A percentile compares a stretch with the other conserved stretches of the same genome.
Evolutionary conservation across 176 grass and related monocot species (phyloP).

Genomic region (Leersia perrieri): DNA sequence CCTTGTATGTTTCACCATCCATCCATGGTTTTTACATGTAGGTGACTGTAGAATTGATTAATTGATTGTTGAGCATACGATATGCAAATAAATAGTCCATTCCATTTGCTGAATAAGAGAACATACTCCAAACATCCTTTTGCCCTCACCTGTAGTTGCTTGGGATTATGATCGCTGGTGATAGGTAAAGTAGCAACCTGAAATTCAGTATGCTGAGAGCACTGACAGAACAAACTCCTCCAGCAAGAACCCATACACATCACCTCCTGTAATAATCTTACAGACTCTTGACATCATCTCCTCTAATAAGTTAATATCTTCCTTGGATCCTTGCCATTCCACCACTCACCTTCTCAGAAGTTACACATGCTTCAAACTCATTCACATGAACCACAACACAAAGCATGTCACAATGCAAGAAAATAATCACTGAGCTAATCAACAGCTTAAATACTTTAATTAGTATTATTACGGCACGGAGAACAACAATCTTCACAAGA

Average conservation of each 20-base stretch:
- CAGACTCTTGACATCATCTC: neutral
- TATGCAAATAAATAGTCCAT: neutral
- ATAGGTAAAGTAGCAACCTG: too few relatives aligned
- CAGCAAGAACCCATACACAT: neutral
- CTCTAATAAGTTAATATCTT: neutral
- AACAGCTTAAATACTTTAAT: slow-evolving; percentile 18
- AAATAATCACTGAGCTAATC: neutral
- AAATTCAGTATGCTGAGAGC: too few relatives aligned
- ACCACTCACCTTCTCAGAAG: neutral
- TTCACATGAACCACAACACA: neutral
- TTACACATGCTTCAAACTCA: neutral
- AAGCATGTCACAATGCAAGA: neutral
- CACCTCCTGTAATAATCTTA: neutral
- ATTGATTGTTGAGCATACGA: too few relatives aligned
- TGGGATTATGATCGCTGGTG: neutral
- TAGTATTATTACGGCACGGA: slow-evolving; percentile 34
- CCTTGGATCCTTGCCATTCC: neutral
- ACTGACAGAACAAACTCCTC: too few relatives aligned
- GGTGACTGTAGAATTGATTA: too few relatives aligned
- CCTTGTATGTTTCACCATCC: too few relatives aligned
- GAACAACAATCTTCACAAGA: slow-evolving; percentile 10
- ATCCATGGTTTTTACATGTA: too few relatives aligned
- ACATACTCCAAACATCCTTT: neutral
- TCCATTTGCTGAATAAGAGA: neutral
- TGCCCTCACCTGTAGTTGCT: neutral